Evolutionary conservation across 2,329 filamentous ascomycete genomes (phyloP), one percentile per base, ranked within the genome.

Genomic region (Xylaria sp.): DNA sequence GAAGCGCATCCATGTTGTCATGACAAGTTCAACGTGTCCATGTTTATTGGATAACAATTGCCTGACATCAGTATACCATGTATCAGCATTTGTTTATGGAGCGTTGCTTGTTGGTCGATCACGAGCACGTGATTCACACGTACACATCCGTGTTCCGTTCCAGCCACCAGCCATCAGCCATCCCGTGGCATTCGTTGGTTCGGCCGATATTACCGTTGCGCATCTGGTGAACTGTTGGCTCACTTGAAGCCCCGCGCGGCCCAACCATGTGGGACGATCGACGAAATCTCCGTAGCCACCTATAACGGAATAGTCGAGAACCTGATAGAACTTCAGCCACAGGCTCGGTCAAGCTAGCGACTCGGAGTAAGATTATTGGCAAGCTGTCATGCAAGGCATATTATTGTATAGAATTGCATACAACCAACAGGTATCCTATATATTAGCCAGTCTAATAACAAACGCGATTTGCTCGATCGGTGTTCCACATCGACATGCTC

Each of bases 181-280:
- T 42, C 22, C 63, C 45, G 50, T 33, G 49, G 29, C 27, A 61
- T 49, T 63, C 50, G 49, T 31, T 66, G 55, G 61, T 60, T 54
- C 49, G 53, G 60, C 58, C 51, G 53, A 68, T 60, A 64, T 63
- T 53, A 59, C 65, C 50, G 61, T 61, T 64, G 53, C 49, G 42
- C 38, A 42, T 53, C 49, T 47, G 25, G 42, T 44, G 20, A 60
- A 57, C 47, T 64, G 58, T 63, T 61, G 60, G 61, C 42, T 61
- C 50, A 66, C 22, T 55, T 49, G 58, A 67, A 49, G 61, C 55
- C 56, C 67, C 59, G 61, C 63, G 63, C 49, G 59, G 62, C 61
- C 61, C 61, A 67, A 58, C 61, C 33, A 69, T 68, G 69, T 68
- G 69, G 69, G 59, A 66, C 61, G 65, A 69, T 68, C 67, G 59